phyloP scores from a whole-genome alignment of 345 rosid genomes.

The Hypericum perforatum region DNA sequence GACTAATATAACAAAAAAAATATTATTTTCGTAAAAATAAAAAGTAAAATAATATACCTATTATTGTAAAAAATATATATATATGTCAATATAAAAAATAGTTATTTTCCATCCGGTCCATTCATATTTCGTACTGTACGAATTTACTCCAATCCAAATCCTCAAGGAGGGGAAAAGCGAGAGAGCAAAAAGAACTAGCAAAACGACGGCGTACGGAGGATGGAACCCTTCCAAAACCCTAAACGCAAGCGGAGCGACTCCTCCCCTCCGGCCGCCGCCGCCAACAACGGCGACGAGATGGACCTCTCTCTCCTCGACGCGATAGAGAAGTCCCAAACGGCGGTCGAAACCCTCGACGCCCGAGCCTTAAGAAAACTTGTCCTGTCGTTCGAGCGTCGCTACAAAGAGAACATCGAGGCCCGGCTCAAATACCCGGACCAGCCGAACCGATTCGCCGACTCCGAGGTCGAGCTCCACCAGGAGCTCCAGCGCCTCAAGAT shows the following conservation, averaged over 20 bases:
- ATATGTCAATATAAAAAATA: no score
- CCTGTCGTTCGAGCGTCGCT: slow-evolving; percentile 93
- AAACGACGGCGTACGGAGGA: no score
- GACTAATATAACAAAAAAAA: no score
- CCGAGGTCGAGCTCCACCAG: slow-evolving; percentile 77
- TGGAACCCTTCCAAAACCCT: neutral
- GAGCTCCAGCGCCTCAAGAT: slow-evolving; percentile 82
- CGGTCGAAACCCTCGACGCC: slow-evolving; percentile 64
- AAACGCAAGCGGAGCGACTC: slow-evolving; percentile 16
- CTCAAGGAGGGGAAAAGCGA: no score
- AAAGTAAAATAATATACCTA: no score
- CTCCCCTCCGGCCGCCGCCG: slow-evolving; percentile 7
- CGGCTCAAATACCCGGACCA: slow-evolving; percentile 90
- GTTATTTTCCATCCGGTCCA: no score
- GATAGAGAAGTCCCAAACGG: slow-evolving; percentile 54
- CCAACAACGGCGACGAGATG: slow-evolving; percentile 15
- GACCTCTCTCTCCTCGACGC: slow-evolving; percentile 86
- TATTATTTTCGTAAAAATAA: no score
- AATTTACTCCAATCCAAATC: no score
- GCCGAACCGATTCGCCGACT: slow-evolving; percentile 83
- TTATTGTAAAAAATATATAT: no score
- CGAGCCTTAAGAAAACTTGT: slow-evolving; percentile 75
- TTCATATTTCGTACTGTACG: no score
- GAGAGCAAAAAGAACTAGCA: no score
- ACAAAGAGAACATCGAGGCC: slow-evolving; percentile 90